Percentiles rank a stretch among this genome's conserved stretches.
Conservation (phyloP, 2,329 filamentous ascomycete species). For the Penicillium psychrosexuale region DNA sequence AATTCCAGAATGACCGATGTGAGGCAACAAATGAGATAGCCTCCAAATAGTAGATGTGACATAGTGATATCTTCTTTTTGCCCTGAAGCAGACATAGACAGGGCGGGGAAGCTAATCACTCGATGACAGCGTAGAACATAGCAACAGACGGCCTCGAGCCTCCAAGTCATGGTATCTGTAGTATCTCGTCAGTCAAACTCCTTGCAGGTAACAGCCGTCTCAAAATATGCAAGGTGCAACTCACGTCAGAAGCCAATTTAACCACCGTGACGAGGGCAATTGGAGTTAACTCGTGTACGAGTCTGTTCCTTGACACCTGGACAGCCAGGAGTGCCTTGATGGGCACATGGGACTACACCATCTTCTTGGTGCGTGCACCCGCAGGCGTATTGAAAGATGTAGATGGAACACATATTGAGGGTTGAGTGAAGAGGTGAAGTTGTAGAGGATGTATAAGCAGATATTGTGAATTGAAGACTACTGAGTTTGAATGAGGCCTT, state of each 20-base stretch:
- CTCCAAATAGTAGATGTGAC: constrained; percentile 1
- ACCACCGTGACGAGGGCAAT: constrained; percentile 30
- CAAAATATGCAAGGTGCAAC: not conserved
- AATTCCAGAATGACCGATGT: not conserved
- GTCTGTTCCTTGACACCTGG: constrained; percentile 33
- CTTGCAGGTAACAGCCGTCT: constrained; percentile 2
- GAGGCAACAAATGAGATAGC: not conserved
- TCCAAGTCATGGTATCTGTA: not conserved
- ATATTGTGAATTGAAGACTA: not conserved
- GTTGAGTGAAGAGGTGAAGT: not conserved
- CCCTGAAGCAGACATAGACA: not conserved
- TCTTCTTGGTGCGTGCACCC: constrained; percentile 35
- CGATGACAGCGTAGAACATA: not conserved
- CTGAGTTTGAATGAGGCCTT: not conserved
- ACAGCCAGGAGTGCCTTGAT: constrained; percentile 31
- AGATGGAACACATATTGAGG: constrained; percentile 37
- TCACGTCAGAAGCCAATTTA: not conserved
- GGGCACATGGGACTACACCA: constrained; percentile 36
- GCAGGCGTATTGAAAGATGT: constrained; percentile 39
- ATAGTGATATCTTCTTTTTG: not conserved
- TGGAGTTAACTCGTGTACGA: constrained; percentile 32
- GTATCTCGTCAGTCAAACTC: constrained; percentile 8
- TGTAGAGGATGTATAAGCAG: not conserved
- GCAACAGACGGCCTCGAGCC: not conserved
- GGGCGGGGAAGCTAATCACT: not conserved